Percentiles rank a stretch among this genome's conserved stretches.
Evolutionary conservation across 805 yeast species (phyloP).

Genomic region (Spathaspora girioi): DNA sequence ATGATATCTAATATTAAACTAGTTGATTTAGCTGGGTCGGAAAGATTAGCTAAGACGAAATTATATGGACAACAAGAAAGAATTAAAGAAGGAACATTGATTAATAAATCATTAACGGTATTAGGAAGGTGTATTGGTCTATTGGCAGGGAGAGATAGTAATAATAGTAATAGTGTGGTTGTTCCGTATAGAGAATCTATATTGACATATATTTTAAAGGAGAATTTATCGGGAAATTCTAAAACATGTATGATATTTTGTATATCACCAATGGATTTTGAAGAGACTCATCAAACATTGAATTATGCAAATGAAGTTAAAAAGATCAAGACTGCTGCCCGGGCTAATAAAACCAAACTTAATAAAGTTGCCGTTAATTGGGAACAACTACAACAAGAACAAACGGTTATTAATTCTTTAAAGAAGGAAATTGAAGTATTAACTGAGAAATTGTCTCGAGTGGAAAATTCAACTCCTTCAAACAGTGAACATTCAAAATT

Average conservation of each 20-base stretch:
- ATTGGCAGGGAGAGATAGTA: slow-evolving; percentile 37
- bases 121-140: slow-evolving; percentile 64
- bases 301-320: slow-evolving; percentile 78
- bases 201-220: slow-evolving; percentile 71
- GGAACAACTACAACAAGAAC: slow-evolving; percentile 25
- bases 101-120: slow-evolving; percentile 74
- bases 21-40: slow-evolving; percentile 84
- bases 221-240: slow-evolving; percentile 80
- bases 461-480: neutral
- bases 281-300: slow-evolving; percentile 71
- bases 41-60: slow-evolving; percentile 61
- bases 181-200: slow-evolving; percentile 75
- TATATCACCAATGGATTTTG: slow-evolving; percentile 74
- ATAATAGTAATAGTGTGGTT: slow-evolving; percentile 21
- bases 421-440: slow-evolving; percentile 29
- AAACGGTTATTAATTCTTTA: slow-evolving; percentile 23
- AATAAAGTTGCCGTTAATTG: slow-evolving; percentile 26
- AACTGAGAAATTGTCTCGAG: slow-evolving; percentile 17
- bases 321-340: slow-evolving; percentile 61
- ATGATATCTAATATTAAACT: slow-evolving; percentile 60
- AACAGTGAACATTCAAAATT: slow-evolving; percentile 9
- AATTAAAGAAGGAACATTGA: slow-evolving; percentile 70
- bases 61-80: slow-evolving; percentile 52
- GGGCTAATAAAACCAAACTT: slow-evolving; percentile 31
- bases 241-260: slow-evolving; percentile 87